Base-by-base conservation (phyloP, 345 rosid genomes). In the Erucastrum elatum region DNA sequence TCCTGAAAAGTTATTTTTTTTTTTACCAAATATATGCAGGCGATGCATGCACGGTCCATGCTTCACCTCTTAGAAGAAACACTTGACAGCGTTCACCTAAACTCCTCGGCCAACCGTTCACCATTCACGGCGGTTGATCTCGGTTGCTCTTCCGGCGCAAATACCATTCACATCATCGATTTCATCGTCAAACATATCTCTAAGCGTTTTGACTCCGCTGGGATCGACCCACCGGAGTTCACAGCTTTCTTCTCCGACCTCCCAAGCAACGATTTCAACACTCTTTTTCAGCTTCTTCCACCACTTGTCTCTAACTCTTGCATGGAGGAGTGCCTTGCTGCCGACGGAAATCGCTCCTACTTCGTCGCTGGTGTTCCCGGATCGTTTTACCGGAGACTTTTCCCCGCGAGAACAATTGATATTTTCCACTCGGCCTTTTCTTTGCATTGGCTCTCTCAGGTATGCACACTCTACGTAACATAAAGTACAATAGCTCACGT, bases 371-470 rank as follows among this genome's bases (percentile, higher is more conserved):
- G 87, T 2, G 97, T 94, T 15, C 93, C 98, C 0, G 98, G 98
- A 8, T 90, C 98, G 0, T 94, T 94, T 75, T 83, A 94, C 86
- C 84, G 92, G 56, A 80, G 98, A 33, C 94, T 94, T 7, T 94
- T 94, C 16, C 97, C 98, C 21, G 86, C 89, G 2, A 86, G 89
- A 83, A 88, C 97, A 2, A 81, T 94, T 29, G 84, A 94, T 72
- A 75, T 94, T 49, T 94, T 94, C 73, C 95, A 94, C 83, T 94
- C 98, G 1, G 93, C 97, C 8, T 94, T 94, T 74, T 94, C 94
- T 16, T 81, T 94, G 85, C 98, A 94, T 44, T 94, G 98, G 98
- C 93, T 94, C 65, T 94, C 98, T 33, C 97, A 94, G 98, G 98
- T 82, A 59, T 75, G 6, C 35, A 33, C 41, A 41, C 39, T 59